A percentile compares a stretch with the other conserved stretches of the same genome.
Evolutionary conservation across 2,329 filamentous ascomycete genomes (phyloP).

Genomic region (Exophiala bonariae): DNA sequence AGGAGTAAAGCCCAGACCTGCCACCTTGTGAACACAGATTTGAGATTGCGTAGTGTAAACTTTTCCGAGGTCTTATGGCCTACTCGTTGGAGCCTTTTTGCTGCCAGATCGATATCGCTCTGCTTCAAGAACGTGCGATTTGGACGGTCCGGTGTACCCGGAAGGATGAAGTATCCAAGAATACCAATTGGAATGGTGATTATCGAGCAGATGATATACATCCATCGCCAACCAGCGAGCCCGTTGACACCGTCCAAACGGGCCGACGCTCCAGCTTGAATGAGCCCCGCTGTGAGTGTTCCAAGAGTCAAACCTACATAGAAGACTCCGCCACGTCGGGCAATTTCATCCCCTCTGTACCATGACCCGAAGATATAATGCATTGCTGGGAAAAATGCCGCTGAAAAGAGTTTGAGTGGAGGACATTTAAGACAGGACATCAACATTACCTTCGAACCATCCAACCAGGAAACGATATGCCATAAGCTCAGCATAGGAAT

Average conservation of each 20-base stretch:
- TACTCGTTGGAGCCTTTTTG: conserved; percentile 32
- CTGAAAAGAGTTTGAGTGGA: conserved; percentile 50
- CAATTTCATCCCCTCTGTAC: conserved; percentile 32
- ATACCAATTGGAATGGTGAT: conserved; percentile 48
- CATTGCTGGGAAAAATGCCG: conserved; percentile 40
- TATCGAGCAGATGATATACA: conserved; percentile 61
- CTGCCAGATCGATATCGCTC: conserved; percentile 25
- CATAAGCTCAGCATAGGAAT: conserved; percentile 31
- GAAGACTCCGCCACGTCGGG: conserved; percentile 38
- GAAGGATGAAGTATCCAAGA: conserved; percentile 39
- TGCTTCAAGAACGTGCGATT: conserved; percentile 42
- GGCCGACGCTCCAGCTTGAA: conserved; percentile 56
- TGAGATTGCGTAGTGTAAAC: conserved; percentile 37
- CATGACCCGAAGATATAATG: conserved; percentile 27
- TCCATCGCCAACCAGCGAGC: conserved; percentile 54
- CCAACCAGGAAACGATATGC: conserved; percentile 18
- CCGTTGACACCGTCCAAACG: conserved; percentile 52
- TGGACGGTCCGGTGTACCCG: conserved; percentile 46
- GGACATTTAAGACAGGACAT: no score
- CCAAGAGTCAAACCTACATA: conserved; percentile 37
- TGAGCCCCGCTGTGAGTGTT: conserved; percentile 56
- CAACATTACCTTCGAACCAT: conserved; percentile 17
- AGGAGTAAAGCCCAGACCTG: conserved; percentile 49
- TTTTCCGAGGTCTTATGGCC: conserved; percentile 39
- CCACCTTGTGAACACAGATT: conserved; percentile 42